Base-by-base conservation (phyloP, 345 rosid genomes). In the Sisymbrium irio region DNA sequence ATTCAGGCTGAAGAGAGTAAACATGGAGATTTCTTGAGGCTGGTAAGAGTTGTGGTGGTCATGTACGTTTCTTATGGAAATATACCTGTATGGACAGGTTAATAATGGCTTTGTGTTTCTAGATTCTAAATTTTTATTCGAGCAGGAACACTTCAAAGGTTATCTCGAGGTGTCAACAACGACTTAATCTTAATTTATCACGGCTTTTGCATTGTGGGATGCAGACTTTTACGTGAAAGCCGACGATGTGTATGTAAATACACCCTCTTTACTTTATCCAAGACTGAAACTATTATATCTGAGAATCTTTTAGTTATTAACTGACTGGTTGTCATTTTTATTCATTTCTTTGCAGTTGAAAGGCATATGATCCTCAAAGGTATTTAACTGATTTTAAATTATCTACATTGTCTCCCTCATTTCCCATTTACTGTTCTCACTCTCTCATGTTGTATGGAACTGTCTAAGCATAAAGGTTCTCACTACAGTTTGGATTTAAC, bases 161-260 rank as follows among this genome's bases (percentile, higher is more conserved):
- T 95, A 94, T 83, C 99, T 94, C 49, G 99, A 94, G 75, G 65
- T 94, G 79, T 94, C 99, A 42, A 90, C 97, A 57, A 94, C 89
- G 83, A 94, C 99, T 18, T 91, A 86, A 87, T 66, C 73, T 69
- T 91, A 89, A 79, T 95, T 95, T 11, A 87, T 92, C 13, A 85
- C 97, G 3, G 99, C 97, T 63, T 90, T 85, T 65, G 84, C 96
- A 36, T 62, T 88, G 78, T 92, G 99, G 99, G 90, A 95, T 83
- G 97, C 97, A 8, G 97, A 95, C 76, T 91, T 95, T 77, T 95
- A 89, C 59, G 96, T 95, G 75, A 95, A 95, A 84, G 97, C 88
- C 32, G 99, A 95, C 67, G 99, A 95, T 74, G 97, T 95, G 39
- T 97, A 95, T 80, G 97, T 95, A 66, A 95, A 92, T 69, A 89